Conservation (phyloP, 2,329 filamentous ascomycete genomes). For the Epichloe festucae region DNA sequence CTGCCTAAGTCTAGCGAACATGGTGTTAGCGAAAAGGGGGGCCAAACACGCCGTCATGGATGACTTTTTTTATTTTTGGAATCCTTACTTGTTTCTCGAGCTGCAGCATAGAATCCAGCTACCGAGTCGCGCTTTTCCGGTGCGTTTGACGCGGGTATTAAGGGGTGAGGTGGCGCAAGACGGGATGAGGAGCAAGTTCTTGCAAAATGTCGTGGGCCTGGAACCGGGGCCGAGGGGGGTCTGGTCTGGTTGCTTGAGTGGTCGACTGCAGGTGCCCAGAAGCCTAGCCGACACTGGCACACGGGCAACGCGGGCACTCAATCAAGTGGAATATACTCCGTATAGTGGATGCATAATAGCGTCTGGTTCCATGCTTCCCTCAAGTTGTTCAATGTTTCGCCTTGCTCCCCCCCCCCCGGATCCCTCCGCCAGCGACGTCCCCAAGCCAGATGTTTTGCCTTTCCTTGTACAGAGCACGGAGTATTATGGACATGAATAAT, state of each 20-base stretch:
- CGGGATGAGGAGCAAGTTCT: constrained; percentile 7
- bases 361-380: background rate
- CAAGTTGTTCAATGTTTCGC: background rate
- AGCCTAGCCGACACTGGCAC: background rate
- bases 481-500: no score
- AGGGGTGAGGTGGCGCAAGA: constrained; percentile 12
- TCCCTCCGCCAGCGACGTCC: background rate
- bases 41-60: constrained; percentile 1
- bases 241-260: no score
- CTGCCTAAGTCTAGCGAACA: constrained; percentile 16
- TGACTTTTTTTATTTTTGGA: background rate
- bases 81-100: constrained; percentile 15
- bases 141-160: constrained; percentile 18
- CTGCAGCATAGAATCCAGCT: constrained; percentile 20
- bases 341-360: background rate
- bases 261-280: background rate
- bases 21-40: constrained; percentile 7
- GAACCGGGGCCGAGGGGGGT: constrained; percentile 9
- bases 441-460: background rate
- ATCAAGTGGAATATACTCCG: background rate
- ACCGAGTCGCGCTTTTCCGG: constrained; percentile 18
- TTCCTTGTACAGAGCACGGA: background rate
- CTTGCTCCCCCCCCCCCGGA: background rate
- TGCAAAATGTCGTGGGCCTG: constrained; percentile 10
- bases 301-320: background rate